Evolutionary conservation across 148 eudicot species (phyloP), one percentile per base, ranked within the genome.

Genomic region (Rhododendron molle): DNA sequence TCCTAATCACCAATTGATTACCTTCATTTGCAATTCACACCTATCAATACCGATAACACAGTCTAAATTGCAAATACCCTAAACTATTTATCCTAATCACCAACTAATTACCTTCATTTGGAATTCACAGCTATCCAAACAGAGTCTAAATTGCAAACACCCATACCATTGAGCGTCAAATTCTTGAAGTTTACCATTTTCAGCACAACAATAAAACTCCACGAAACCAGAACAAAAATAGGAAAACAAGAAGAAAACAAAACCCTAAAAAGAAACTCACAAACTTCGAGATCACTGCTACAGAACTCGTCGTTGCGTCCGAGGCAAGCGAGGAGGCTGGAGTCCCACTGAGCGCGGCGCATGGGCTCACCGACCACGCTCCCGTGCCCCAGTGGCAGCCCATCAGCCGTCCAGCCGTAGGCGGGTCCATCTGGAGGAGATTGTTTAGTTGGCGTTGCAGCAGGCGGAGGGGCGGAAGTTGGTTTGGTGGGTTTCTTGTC

Each of bases 251-350:
- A 28, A 3, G 13, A 10, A 69, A 6, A 11, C 3, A 10, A 69
- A n/a, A n/a, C n/a, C n/a, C n/a, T n/a, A n/a, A n/a, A n/a, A n/a
- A n/a, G n/a, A n/a, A n/a, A n/a, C n/a, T n/a, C n/a, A n/a, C n/a
- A n/a, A n/a, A n/a, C n/a, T n/a, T n/a, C n/a, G n/a, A n/a, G n/a
- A n/a, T n/a, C 98, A 85, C 92, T 90, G 92, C 95, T 90, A 62
- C 91, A 92, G 81, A 95, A 95, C 2, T 93, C 90, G 86, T 95
- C 98, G 58, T 86, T 89, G 15, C 91, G 92, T 10, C 98, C 98
- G 60, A 95, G 88, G 85, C 98, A 95, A 65, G 92, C 86, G 21
- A 89, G 85, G 76, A 95, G 73, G 16, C 89, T 86, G 26, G 98
- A 93, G 60, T 87, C 86, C 98, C 98, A 95, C 10, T 83, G 93